Evolutionary conservation across 2,329 filamentous ascomycete genomes (phyloP).

Genomic region (Decorospora gaudefroyi): DNA sequence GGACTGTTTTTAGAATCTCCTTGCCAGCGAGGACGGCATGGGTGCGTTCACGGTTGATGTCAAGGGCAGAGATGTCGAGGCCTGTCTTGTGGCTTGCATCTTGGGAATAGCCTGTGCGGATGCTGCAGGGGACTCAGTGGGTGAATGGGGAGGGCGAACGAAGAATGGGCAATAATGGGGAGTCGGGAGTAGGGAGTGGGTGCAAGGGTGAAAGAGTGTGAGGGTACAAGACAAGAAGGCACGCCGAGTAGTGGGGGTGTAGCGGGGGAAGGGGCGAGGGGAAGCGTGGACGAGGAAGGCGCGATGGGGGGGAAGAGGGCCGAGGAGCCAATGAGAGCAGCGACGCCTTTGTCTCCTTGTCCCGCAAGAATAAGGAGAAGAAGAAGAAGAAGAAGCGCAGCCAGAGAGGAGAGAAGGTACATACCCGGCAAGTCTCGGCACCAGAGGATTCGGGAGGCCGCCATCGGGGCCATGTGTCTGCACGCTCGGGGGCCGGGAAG

Average conservation of each 20-base stretch:
- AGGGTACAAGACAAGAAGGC: no score
- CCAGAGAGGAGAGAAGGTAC: conserved; percentile 14
- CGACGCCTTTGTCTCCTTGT: no score
- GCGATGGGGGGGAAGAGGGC: no score
- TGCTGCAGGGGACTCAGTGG: conserved; percentile 32
- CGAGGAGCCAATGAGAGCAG: conserved; percentile 11
- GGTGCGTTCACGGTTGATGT: conserved; percentile 65
- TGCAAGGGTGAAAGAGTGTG: background rate
- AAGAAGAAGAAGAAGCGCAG: background rate
- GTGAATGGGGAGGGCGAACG: conserved; percentile 5
- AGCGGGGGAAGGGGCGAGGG: background rate
- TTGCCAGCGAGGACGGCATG: conserved; percentile 68
- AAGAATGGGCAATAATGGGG: background rate
- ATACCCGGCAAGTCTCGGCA: conserved; percentile 46
- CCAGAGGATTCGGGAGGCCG: conserved; percentile 44
- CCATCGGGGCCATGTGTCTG: conserved; percentile 50
- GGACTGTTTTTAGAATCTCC: conserved; percentile 68
- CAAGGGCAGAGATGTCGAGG: conserved; percentile 65
- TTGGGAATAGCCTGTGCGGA: conserved; percentile 56
- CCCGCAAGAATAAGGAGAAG: no score
- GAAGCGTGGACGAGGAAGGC: no score
- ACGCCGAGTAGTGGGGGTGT: no score
- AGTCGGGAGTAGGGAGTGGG: background rate
- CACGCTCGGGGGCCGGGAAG: conserved; percentile 59
- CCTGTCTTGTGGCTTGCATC: conserved; percentile 67